These are phyloP conservation scores for Penicillium sp. DNA, from an alignment of 2,329 filamentous ascomycete genomes.

Conservation along the genomic window DNA sequence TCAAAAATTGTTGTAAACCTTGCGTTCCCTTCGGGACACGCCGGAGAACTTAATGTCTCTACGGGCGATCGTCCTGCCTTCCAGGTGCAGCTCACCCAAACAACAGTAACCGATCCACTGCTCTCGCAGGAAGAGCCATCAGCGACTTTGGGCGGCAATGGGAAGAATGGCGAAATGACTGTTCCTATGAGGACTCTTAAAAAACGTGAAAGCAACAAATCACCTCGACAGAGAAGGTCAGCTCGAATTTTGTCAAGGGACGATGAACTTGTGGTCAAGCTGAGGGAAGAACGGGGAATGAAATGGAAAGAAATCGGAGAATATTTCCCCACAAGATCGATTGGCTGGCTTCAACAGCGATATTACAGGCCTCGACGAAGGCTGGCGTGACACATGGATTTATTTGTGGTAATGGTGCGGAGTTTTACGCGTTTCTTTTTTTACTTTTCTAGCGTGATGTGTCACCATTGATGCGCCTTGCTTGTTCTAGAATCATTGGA, in stretches of 20 bases:
- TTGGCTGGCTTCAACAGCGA: not conserved
- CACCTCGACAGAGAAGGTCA: slow-evolving; percentile 7
- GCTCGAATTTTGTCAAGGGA: slow-evolving; percentile 3
- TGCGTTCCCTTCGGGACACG: not conserved
- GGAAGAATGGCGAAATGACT: not conserved
- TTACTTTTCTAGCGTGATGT: not conserved
- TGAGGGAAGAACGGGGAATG: slow-evolving; percentile 5
- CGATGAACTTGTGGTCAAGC: slow-evolving; percentile 7
- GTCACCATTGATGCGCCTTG: not conserved
- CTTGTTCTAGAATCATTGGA: slow-evolving; percentile 3
- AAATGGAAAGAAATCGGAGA: slow-evolving; percentile 7
- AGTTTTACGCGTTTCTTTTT: slow-evolving; percentile 1
- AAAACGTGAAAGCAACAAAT: slow-evolving; percentile 1
- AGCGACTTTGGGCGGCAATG: not conserved
- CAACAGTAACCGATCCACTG: slow-evolving; percentile 4
- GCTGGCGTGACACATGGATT: slow-evolving; percentile 5
- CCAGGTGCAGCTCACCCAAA: not conserved
- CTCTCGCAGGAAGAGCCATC: slow-evolving; percentile 7
- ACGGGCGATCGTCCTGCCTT: slow-evolving; percentile 1
- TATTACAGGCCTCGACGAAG: slow-evolving; percentile 3
- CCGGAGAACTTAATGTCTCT: slow-evolving; percentile 6
- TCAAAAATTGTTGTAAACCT: not conserved
- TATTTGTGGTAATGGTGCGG: too few relatives aligned
- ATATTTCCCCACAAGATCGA: slow-evolving; percentile 5
- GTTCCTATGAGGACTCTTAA: slow-evolving; percentile 8